Percentiles rank a stretch among this genome's conserved stretches.
These are phyloP conservation scores for Colletotrichum sp. DNA, from an alignment of 2,329 filamentous ascomycete species.

Conservation along the genomic window DNA sequence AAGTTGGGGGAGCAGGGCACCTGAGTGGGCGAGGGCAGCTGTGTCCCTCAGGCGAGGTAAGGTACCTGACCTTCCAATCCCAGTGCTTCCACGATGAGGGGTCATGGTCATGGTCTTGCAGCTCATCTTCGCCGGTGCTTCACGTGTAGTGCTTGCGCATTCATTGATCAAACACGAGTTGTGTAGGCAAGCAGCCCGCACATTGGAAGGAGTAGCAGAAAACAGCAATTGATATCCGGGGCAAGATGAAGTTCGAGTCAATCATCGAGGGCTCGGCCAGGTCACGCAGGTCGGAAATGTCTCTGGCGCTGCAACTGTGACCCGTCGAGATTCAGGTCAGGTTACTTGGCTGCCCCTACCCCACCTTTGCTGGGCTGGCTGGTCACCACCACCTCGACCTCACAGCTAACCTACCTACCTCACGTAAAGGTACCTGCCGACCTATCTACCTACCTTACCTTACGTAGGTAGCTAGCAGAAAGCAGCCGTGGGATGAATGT, in stretches of 20 bases:
- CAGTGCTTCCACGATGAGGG: background rate
- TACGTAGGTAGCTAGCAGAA: background rate
- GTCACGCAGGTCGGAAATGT: background rate
- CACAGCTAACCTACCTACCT: background rate
- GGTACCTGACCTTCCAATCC: background rate
- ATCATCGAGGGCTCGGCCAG: background rate
- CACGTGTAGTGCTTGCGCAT: background rate
- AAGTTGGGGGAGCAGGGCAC: background rate
- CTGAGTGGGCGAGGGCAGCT: background rate
- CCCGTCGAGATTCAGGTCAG: constrained; percentile 16
- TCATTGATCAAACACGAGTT: background rate
- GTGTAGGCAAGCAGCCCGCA: background rate
- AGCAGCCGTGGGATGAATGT: background rate
- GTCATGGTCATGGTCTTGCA: background rate
- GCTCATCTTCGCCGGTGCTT: background rate
- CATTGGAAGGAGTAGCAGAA: background rate
- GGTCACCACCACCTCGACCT: background rate
- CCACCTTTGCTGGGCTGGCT: constrained; percentile 17
- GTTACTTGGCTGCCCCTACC: constrained; percentile 14
- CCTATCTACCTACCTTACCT: background rate
- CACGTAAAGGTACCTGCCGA: background rate
- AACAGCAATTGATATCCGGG: background rate
- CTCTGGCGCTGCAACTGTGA: background rate
- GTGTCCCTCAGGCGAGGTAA: background rate
- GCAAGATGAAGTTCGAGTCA: background rate